phyloP scores from a whole-genome alignment of 2,329 filamentous ascomycete species.

The Orbilia brochopaga region DNA sequence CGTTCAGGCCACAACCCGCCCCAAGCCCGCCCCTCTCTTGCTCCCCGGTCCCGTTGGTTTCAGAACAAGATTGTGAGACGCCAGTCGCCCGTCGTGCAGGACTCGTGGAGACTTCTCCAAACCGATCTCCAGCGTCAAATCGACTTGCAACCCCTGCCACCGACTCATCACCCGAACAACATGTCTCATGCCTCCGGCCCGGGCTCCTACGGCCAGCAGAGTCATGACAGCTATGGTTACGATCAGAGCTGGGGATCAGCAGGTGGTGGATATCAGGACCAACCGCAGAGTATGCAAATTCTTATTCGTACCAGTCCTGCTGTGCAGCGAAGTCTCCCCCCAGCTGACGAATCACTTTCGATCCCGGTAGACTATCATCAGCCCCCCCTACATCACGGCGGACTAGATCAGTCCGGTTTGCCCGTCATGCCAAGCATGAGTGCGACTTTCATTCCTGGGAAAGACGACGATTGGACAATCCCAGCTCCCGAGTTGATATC shows the following conservation, averaged over 20 bases:
- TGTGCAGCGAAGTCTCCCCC: neutral
- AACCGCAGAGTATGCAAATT: conserved; percentile 37
- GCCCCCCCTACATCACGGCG: conserved; percentile 16
- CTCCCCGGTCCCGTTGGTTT: neutral
- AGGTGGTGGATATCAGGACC: conserved; percentile 31
- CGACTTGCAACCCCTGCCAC: neutral
- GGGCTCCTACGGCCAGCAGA: conserved; percentile 31
- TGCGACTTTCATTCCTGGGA: conserved; percentile 73
- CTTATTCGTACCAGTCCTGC: neutral
- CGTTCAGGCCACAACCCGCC: neutral
- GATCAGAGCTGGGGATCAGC: conserved; percentile 32
- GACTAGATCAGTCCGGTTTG: conserved; percentile 39
- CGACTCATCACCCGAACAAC: neutral
- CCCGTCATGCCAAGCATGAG: conserved; percentile 57
- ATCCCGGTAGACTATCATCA: conserved; percentile 38
- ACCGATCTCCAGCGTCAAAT: neutral
- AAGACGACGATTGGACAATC: conserved; percentile 72
- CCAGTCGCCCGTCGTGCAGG: neutral
- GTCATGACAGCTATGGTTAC: conserved; percentile 35
- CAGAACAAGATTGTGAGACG: neutral
- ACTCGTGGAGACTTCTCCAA: neutral
- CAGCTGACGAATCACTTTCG: conserved; percentile 17
- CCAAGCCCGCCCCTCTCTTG: neutral
- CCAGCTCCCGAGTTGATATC: conserved; percentile 70
- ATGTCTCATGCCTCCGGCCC: conserved; percentile 47